These are phyloP conservation scores for Hypoxylon lienhwacheense DNA, from an alignment of 495 filamentous ascomycete species.

Conservation along the genomic window DNA sequence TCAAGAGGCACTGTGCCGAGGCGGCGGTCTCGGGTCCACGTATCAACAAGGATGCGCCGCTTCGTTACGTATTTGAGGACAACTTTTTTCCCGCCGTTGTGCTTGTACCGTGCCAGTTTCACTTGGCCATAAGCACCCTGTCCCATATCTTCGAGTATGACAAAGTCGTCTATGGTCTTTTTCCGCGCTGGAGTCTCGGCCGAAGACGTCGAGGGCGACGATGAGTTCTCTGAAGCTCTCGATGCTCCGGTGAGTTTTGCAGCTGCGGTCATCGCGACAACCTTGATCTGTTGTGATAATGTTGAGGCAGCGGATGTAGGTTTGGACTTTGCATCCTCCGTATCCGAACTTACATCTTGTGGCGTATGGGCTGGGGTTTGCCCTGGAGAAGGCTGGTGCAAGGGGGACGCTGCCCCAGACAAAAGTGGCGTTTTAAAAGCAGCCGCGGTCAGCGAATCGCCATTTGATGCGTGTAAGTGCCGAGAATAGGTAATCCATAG, in stretches of 20 bases:
- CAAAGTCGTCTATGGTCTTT: conserved; percentile 86
- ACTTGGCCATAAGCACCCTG: conserved; percentile 98
- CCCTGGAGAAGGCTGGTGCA: conserved; percentile 77
- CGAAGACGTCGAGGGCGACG: conserved; percentile 29
- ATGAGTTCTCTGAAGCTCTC: conserved; percentile 41
- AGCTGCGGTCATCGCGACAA: conserved; percentile 59
- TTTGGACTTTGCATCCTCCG: conserved; percentile 42
- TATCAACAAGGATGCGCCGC: conserved; percentile 94
- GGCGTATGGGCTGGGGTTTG: conserved; percentile 60
- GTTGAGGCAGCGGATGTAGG: conserved; percentile 54
- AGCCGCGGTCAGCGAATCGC: conserved; percentile 48
- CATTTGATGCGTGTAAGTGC: conserved; percentile 74
- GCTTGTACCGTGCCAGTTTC: conserved; percentile 90
- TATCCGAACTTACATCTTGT: conserved; percentile 56
- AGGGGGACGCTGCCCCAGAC: conserved; percentile 64
- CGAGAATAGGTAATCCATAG: conserved; percentile 97
- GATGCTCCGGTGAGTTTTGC: conserved; percentile 49
- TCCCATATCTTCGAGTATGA: conserved; percentile 96
- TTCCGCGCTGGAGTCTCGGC: conserved; percentile 51
- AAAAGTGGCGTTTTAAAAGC: conserved; percentile 58
- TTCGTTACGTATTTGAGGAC: conserved; percentile 99
- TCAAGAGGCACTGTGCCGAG: conserved; percentile 97
- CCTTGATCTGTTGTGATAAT: conserved; percentile 74
- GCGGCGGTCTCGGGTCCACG: conserved; percentile 92
- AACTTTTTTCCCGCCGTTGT: conserved; percentile 72